These are phyloP conservation scores for Mycena maculata DNA, from an alignment of 768 basidiomycete species.

Conservation along the genomic window DNA sequence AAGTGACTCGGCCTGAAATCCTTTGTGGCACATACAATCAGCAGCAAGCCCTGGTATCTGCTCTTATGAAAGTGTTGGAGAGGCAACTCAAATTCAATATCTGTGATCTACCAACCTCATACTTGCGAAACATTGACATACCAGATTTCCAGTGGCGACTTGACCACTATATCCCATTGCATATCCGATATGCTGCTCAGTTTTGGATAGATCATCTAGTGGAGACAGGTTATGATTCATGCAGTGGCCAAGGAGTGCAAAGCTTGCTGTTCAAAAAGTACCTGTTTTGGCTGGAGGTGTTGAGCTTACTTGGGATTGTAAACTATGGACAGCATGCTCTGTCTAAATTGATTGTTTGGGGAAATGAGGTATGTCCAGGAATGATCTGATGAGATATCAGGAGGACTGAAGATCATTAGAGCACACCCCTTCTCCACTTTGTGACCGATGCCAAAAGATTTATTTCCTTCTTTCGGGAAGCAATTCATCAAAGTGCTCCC, in stretches of 20 bases:
- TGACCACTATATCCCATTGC: conserved; percentile 36
- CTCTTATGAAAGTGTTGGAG: not conserved
- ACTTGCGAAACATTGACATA: conserved; percentile 42
- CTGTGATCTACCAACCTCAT: conserved; percentile 45
- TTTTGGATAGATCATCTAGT: conserved; percentile 47
- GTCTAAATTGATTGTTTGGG: not conserved
- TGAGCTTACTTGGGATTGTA: conserved; percentile 1
- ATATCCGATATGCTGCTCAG: conserved; percentile 44
- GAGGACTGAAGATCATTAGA: conserved; percentile 4
- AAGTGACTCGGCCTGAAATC: not conserved
- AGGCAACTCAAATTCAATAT: conserved; percentile 46
- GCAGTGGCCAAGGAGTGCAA: conserved; percentile 1
- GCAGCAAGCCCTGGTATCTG: not conserved
- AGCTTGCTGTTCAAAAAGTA: conserved; percentile 7
- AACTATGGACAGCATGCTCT: not conserved
- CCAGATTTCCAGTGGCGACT: conserved; percentile 37
- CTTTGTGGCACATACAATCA: not conserved
- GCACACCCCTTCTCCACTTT: conserved; percentile 6
- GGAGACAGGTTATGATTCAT: conserved; percentile 7
- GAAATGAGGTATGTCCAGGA: not conserved
- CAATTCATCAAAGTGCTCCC: not conserved
- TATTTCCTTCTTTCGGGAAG: not conserved
- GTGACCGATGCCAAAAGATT: not conserved
- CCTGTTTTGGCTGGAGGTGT: conserved; percentile 1
- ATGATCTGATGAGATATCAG: not conserved